Percentiles rank a stretch among this genome's conserved stretches.
Evolutionary conservation across 495 filamentous ascomycete genomes (phyloP).

Genomic region (Cercophora scortea): DNA sequence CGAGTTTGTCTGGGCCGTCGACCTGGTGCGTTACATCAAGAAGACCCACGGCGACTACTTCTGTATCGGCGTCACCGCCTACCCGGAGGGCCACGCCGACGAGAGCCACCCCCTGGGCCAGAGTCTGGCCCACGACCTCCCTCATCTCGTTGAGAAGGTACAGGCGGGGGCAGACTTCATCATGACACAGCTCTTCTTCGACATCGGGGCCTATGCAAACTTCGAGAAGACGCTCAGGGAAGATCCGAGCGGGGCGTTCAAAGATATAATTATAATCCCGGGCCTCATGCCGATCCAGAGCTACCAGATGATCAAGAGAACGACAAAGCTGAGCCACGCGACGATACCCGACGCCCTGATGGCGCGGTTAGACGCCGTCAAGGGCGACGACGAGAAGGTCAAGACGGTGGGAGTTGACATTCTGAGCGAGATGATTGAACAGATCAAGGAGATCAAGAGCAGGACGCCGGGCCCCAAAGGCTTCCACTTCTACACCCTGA

Average conservation of each 20-base stretch:
- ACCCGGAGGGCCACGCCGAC: slow-evolving; percentile 94
- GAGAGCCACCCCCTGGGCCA: slow-evolving; percentile 74
- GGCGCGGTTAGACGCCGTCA: slow-evolving; percentile 66
- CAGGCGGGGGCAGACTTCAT: slow-evolving; percentile 93
- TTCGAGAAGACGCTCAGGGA: slow-evolving; percentile 74
- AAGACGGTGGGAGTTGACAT: slow-evolving; percentile 69
- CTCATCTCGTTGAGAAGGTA: slow-evolving; percentile 86
- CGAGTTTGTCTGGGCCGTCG: slow-evolving; percentile 83
- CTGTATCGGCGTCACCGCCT: slow-evolving; percentile 89
- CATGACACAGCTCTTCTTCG: slow-evolving; percentile 98
- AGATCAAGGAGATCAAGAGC: slow-evolving; percentile 55
- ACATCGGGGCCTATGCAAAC: slow-evolving; percentile 66
- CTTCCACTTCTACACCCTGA: slow-evolving; percentile 97
- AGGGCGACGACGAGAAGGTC: slow-evolving; percentile 85
- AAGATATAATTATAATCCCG: slow-evolving; percentile 83
- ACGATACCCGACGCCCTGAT: slow-evolving; percentile 65
- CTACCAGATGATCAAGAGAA: slow-evolving; percentile 89
- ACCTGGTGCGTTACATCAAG: slow-evolving; percentile 84
- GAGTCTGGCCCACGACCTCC: slow-evolving; percentile 70
- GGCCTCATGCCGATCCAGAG: slow-evolving; percentile 96
- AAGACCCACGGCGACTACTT: slow-evolving; percentile 88
- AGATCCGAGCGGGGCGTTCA: slow-evolving; percentile 80
- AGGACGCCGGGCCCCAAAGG: slow-evolving; percentile 50
- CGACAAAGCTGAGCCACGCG: slow-evolving; percentile 91
- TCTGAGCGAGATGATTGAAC: slow-evolving; percentile 59